Conservation (phyloP, 2,329 filamentous ascomycete genomes). For the Colletotrichum theobromicola region DNA sequence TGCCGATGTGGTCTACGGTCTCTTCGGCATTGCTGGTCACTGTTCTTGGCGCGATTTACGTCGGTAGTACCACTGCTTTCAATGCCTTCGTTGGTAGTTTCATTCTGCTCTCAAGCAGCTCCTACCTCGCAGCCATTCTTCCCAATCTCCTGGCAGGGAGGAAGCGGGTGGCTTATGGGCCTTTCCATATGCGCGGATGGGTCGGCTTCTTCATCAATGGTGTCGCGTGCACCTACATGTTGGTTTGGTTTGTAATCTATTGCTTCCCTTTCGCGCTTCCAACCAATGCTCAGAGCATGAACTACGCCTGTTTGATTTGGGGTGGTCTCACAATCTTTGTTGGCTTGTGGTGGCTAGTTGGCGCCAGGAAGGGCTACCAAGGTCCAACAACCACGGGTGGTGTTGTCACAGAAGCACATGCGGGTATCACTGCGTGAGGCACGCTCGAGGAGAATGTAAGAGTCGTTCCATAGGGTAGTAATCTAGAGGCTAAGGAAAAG, state of each 20-base stretch:
- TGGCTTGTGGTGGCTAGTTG: conserved; percentile 45
- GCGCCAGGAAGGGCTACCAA: conserved; percentile 26
- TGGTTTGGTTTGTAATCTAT: conserved; percentile 67
- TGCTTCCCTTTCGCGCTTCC: conserved; percentile 61
- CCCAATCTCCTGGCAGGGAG: conserved; percentile 54
- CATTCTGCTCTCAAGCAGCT: conserved; percentile 46
- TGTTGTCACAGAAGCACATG: neutral
- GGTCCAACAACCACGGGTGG: conserved; percentile 22
- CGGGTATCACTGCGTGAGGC: neutral
- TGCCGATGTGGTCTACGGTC: conserved; percentile 52
- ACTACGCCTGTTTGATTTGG: conserved; percentile 53
- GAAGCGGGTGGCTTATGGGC: conserved; percentile 50
- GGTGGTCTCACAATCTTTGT: conserved; percentile 45
- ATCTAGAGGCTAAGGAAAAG: neutral
- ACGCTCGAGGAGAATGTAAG: neutral
- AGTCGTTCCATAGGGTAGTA: neutral
- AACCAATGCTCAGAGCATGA: conserved; percentile 53
- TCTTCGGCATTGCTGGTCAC: conserved; percentile 51
- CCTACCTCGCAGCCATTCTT: conserved; percentile 68
- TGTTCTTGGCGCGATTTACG: conserved; percentile 66
- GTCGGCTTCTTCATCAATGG: conserved; percentile 57
- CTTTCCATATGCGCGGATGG: conserved; percentile 58
- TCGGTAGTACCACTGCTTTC: conserved; percentile 71
- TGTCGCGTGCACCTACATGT: conserved; percentile 61
- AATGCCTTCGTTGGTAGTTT: conserved; percentile 65